Evolutionary conservation across 106 monocot species (phyloP).

Genomic region (Platanthera zijinensis): DNA sequence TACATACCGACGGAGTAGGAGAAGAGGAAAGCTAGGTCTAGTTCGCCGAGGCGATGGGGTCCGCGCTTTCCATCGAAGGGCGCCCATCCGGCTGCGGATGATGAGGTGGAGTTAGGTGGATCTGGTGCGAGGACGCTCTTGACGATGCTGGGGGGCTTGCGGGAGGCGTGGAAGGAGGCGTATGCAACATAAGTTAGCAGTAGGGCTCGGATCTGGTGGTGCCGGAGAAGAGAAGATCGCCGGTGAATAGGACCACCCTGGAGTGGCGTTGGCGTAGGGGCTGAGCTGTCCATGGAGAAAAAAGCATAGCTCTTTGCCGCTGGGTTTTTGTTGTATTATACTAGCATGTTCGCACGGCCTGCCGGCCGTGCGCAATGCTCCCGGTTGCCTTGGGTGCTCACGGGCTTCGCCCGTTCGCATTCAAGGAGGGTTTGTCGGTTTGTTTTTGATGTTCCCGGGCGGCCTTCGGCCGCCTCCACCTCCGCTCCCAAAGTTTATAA

Average conservation of each 20-base stretch:
- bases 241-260: no score
- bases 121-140: conserved; percentile 58
- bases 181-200: conserved; percentile 77
- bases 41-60: conserved; percentile 85
- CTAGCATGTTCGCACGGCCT: no score
- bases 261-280: not conserved
- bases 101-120: not conserved
- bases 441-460: no score
- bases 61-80: conserved; percentile 63
- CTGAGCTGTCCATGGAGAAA: not conserved
- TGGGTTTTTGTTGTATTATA: not conserved
- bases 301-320: not conserved
- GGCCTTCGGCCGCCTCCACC: no score
- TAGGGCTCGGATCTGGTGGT: conserved; percentile 23
- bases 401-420: no score
- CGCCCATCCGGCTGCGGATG: conserved; percentile 31
- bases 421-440: no score
- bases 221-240: not conserved
- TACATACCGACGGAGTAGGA: conserved; percentile 74
- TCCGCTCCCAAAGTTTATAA: no score
- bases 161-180: conserved; percentile 87
- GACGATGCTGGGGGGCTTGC: conserved; percentile 95
- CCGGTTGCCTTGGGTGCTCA: no score
- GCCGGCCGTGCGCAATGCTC: no score
- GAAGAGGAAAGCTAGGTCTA: conserved; percentile 87